phyloP scores from a whole-genome alignment of 2,329 filamentous ascomycete species.

The Penicillium paneum region DNA sequence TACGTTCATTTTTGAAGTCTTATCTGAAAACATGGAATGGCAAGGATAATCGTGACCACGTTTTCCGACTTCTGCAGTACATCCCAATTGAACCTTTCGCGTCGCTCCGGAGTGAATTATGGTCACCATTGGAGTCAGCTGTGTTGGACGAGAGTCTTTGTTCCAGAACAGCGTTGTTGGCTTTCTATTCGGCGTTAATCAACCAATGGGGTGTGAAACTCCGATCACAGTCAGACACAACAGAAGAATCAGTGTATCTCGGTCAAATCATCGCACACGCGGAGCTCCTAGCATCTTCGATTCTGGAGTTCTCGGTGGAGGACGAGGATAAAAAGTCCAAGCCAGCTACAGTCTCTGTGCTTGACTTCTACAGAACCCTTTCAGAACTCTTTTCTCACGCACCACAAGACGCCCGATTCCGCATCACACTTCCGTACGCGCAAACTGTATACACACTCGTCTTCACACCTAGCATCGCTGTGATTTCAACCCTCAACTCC shows the following conservation, averaged over 20 bases:
- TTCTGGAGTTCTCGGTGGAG: slow-evolving; percentile 52
- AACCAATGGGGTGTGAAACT: slow-evolving; percentile 50
- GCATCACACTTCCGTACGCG: slow-evolving; percentile 66
- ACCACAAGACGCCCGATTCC: slow-evolving; percentile 53
- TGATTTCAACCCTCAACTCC: slow-evolving; percentile 65
- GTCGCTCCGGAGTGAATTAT: slow-evolving; percentile 36
- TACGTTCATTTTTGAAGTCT: slow-evolving; percentile 40
- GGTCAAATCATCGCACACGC: slow-evolving; percentile 52
- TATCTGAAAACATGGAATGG: slow-evolving; percentile 65
- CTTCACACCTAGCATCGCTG: slow-evolving; percentile 62
- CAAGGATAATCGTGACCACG: slow-evolving; percentile 48
- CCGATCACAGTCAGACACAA: slow-evolving; percentile 25
- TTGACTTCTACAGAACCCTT: slow-evolving; percentile 68
- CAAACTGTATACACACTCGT: slow-evolving; percentile 67
- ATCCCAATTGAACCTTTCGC: slow-evolving; percentile 30
- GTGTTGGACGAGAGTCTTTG: slow-evolving; percentile 38
- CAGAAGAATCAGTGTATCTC: slow-evolving; percentile 31
- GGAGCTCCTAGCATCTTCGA: slow-evolving; percentile 54
- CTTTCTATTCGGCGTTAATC: slow-evolving; percentile 66
- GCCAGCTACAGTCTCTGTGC: slow-evolving; percentile 50
- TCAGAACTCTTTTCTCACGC: slow-evolving; percentile 56
- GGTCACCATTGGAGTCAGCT: slow-evolving; percentile 42
- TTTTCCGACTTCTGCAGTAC: slow-evolving; percentile 35
- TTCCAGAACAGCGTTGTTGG: slow-evolving; percentile 60
- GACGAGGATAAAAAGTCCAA: slow-evolving; percentile 14